Evolutionary conservation across 352 stramenopile genomes (phyloP).

Genomic region (Globisporangium emineosum): DNA sequence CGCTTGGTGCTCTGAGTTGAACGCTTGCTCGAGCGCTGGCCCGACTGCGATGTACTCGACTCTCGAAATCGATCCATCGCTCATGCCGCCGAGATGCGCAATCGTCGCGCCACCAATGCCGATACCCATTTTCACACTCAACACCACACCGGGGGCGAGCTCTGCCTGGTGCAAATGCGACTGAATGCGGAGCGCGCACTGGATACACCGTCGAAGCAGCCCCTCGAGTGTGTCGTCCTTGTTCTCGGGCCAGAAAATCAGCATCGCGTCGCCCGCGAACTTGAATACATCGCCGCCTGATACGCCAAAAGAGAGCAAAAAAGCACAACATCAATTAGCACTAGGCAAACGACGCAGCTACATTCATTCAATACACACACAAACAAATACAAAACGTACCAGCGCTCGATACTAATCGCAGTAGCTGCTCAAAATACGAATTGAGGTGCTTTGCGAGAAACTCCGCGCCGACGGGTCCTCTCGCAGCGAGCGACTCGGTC

Average conservation of each 20-base stretch:
- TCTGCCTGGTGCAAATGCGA: conserved; percentile 84
- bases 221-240: conserved; percentile 87
- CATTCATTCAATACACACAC: neutral
- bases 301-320: neutral
- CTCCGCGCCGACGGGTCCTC: conserved; percentile 85
- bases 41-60: conserved; percentile 93
- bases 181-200: conserved; percentile 91
- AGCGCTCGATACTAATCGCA: conserved; percentile 76
- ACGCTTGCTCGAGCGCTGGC: conserved; percentile 89
- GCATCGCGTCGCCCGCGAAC: conserved; percentile 95
- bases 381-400: conserved; percentile 15
- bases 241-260: conserved; percentile 92
- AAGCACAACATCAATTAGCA: neutral
- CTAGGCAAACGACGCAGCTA: neutral
- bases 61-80: conserved; percentile 69
- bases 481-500: conserved; percentile 87
- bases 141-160: conserved; percentile 76
- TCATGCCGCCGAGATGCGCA: conserved; percentile 87
- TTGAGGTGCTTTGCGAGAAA: conserved; percentile 92
- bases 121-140: conserved; percentile 95
- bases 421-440: conserved; percentile 89
- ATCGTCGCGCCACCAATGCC: conserved; percentile 86
- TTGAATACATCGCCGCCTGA: conserved; percentile 89
- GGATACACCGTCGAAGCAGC: conserved; percentile 74
- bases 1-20: conserved; percentile 85